A percentile compares a stretch with the other conserved stretches of the same genome.
Evolutionary conservation across 2,329 filamentous ascomycete species (phyloP).

Genomic region (Paraphoma sp.): DNA sequence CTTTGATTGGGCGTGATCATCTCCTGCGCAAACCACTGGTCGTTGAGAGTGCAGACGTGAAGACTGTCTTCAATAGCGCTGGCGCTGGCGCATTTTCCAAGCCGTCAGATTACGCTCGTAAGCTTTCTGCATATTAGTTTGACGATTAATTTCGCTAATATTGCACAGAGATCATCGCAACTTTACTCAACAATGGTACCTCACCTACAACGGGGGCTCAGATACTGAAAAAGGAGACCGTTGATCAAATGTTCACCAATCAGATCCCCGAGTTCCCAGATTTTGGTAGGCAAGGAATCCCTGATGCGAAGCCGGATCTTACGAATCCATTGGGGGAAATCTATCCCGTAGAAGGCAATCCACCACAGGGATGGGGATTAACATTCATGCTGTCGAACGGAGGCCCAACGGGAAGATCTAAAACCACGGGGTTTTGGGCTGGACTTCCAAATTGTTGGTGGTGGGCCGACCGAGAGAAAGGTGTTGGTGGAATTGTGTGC

Average conservation of each 20-base stretch:
- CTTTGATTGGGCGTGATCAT: constrained; percentile 56
- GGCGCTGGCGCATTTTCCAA: constrained; percentile 67
- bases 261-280: constrained; percentile 62
- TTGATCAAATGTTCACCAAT: constrained; percentile 70
- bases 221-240: constrained; percentile 63
- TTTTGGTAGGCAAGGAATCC: constrained; percentile 55
- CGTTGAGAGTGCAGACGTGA: constrained; percentile 51
- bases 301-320: constrained; percentile 57
- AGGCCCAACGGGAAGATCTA: constrained; percentile 29
- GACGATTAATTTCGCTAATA: constrained; percentile 10
- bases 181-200: constrained; percentile 68
- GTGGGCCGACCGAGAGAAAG: constrained; percentile 67
- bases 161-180: constrained; percentile 62
- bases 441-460: constrained; percentile 67
- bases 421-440: constrained; percentile 61
- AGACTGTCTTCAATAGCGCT: constrained; percentile 61
- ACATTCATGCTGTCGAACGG: constrained; percentile 60
- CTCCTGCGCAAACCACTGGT: constrained; percentile 56
- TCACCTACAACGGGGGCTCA: constrained; percentile 62
- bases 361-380: constrained; percentile 69
- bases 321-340: constrained; percentile 60
- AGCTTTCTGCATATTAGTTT: constrained; percentile 25
- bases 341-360: constrained; percentile 52
- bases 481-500: constrained; percentile 54
- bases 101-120: constrained; percentile 66